Evolutionary conservation across 495 filamentous ascomycete genomes (phyloP).

Genomic region (Ramalina intermedia): DNA sequence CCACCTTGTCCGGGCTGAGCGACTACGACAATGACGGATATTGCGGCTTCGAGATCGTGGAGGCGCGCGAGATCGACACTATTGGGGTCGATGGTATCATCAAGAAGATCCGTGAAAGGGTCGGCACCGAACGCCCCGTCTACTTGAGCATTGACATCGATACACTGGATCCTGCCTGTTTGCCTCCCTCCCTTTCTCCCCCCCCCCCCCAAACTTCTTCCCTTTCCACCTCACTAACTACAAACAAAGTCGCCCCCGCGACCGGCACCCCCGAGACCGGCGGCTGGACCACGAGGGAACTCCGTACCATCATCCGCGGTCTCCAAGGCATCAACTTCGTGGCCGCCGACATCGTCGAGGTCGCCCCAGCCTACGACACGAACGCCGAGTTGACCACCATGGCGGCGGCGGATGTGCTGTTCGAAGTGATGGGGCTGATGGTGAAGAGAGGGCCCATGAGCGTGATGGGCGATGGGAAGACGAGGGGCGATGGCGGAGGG

Average conservation of each 20-base stretch:
- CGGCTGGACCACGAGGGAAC: conserved; percentile 72
- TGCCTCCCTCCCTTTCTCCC: conserved; percentile 9
- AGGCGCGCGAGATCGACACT: conserved; percentile 66
- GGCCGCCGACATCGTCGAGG: conserved; percentile 67
- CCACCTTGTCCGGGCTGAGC: conserved; percentile 51
- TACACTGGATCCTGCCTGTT: conserved; percentile 71
- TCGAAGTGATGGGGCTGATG: conserved; percentile 51
- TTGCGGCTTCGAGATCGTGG: conserved; percentile 70
- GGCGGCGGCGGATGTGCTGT: conserved; percentile 53
- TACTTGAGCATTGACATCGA: conserved; percentile 87
- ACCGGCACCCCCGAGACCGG: conserved; percentile 82
- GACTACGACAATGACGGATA: conserved; percentile 76
- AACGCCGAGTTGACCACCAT: conserved; percentile 53
- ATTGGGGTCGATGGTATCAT: conserved; percentile 61
- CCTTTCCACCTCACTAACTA: neutral
- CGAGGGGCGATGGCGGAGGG: neutral
- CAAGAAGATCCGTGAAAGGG: conserved; percentile 55
- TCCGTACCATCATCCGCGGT: conserved; percentile 58
- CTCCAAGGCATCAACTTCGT: conserved; percentile 62
- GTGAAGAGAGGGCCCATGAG: conserved; percentile 38
- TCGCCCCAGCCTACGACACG: conserved; percentile 57
- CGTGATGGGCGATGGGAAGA: conserved; percentile 2
- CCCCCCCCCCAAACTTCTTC: neutral
- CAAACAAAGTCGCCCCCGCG: conserved; percentile 49
- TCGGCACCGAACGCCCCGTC: conserved; percentile 57